These are phyloP conservation scores for Pugionium cornutum DNA, from an alignment of 345 rosid species.

Conservation along the genomic window DNA sequence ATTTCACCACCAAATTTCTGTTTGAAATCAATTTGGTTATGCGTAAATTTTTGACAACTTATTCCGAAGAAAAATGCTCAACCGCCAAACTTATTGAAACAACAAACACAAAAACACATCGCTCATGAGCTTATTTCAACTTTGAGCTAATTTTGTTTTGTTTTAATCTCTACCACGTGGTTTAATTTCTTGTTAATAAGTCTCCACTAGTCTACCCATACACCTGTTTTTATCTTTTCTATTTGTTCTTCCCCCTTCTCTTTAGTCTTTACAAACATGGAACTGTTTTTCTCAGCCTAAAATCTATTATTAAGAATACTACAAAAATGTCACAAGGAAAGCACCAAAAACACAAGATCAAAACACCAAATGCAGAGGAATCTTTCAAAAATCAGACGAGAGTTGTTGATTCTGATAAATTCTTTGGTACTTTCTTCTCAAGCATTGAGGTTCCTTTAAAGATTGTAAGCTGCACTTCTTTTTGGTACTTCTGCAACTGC, in stretches of 20 bases:
- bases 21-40: no score
- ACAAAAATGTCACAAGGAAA: slow-evolving; percentile 23
- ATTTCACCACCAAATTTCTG: no score
- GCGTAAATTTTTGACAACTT: no score
- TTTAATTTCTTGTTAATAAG: neutral
- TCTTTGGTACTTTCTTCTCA: slow-evolving; percentile 67
- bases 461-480: slow-evolving; percentile 69
- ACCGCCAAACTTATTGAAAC: no score
- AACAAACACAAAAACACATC: no score
- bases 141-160: neutral
- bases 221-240: slow-evolving; percentile 5
- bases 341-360: slow-evolving; percentile 29
- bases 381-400: slow-evolving; percentile 22
- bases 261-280: slow-evolving; percentile 35
- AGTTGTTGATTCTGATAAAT: slow-evolving; percentile 34
- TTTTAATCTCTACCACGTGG: neutral
- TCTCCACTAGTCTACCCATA: neutral
- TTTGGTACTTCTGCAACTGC: slow-evolving; percentile 69
- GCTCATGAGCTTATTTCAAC: neutral
- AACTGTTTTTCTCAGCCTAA: slow-evolving; percentile 36
- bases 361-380: slow-evolving; percentile 26
- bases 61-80: no score
- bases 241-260: slow-evolving; percentile 7
- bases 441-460: slow-evolving; percentile 86
- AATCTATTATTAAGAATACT: slow-evolving; percentile 25